Percentiles rank a stretch among this genome's conserved stretches.
These are phyloP conservation scores for Colletotrichum falcatum DNA, from an alignment of 2,329 filamentous ascomycete genomes.

Conservation along the genomic window DNA sequence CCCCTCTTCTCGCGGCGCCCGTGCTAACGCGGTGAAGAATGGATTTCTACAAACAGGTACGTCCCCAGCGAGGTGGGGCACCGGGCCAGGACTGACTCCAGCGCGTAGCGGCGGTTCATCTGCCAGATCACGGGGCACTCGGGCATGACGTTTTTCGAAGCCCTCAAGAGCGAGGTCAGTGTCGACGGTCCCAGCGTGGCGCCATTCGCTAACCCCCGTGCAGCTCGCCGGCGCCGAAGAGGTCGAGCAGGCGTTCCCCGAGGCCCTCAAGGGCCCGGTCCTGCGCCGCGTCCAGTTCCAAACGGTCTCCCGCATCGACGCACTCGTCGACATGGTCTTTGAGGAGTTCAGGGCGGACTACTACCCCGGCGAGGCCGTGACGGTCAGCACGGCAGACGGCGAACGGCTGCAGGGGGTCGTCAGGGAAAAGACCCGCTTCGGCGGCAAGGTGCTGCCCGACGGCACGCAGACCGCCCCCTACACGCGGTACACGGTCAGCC, in stretches of 20 bases:
- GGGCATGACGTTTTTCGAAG: constrained; percentile 91
- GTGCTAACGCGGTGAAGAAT: constrained; percentile 67
- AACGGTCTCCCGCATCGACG: constrained; percentile 89
- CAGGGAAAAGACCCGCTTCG: constrained; percentile 86
- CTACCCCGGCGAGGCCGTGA: constrained; percentile 88
- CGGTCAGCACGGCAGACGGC: constrained; percentile 76
- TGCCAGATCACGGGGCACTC: constrained; percentile 97
- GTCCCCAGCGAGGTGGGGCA: constrained; percentile 45
- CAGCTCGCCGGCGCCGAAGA: constrained; percentile 85
- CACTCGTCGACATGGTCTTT: constrained; percentile 75
- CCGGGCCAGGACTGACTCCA: constrained; percentile 37
- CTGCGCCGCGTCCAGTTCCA: constrained; percentile 93
- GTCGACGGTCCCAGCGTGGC: constrained; percentile 8
- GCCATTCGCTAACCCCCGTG: constrained; percentile 24
- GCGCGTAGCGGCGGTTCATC: constrained; percentile 81
- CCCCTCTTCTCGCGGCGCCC: constrained; percentile 1
- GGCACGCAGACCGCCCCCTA: constrained; percentile 78
- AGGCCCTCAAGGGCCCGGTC: constrained; percentile 90
- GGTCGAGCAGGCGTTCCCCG: constrained; percentile 92
- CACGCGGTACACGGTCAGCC: constrained; percentile 83
- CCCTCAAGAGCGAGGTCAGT: constrained; percentile 88
- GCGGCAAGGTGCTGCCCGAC: constrained; percentile 70
- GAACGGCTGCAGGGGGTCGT: constrained; percentile 80
- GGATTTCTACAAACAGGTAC: constrained; percentile 93
- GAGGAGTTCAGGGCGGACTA: constrained; percentile 90